phyloP scores from a whole-genome alignment of 352 stramenopile genomes.

The Phytophthora lateralis region DNA sequence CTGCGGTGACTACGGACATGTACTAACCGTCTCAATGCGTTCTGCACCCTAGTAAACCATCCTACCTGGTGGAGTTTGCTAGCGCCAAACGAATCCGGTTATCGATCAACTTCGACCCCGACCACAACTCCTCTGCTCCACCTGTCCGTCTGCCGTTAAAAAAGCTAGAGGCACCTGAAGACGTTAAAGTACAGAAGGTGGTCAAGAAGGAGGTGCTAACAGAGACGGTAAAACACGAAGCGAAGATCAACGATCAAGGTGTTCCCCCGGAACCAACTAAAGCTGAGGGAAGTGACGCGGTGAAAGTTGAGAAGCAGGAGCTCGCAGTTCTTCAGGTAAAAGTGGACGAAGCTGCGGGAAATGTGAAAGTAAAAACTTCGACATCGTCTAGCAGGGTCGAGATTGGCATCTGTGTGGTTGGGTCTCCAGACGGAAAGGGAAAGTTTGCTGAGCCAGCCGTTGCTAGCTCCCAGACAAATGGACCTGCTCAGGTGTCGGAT shows the following conservation, averaged over 20 bases:
- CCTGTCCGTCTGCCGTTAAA: conserved; percentile 22
- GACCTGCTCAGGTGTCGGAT: conserved; percentile 2
- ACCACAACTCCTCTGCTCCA: conserved; percentile 28
- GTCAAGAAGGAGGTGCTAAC: conserved; percentile 9
- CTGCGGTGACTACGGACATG: conserved; percentile 1
- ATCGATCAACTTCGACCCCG: conserved; percentile 76
- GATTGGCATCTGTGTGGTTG: conserved; percentile 44
- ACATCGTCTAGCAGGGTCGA: conserved; percentile 46
- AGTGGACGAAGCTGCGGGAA: not conserved
- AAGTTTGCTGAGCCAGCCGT: not conserved
- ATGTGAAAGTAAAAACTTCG: conserved; percentile 26
- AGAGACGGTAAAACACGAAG: not conserved
- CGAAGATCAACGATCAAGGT: conserved; percentile 15
- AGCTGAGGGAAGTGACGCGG: conserved; percentile 5
- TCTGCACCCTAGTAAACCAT: conserved; percentile 34
- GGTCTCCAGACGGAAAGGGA: conserved; percentile 13
- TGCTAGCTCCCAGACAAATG: conserved; percentile 16
- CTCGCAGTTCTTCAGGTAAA: not conserved
- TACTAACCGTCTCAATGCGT: not conserved
- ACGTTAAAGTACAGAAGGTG: conserved; percentile 16
- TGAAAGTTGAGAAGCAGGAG: conserved; percentile 25
- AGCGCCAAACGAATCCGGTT: conserved; percentile 77
- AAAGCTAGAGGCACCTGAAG: conserved; percentile 12
- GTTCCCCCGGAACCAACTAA: conserved; percentile 15
- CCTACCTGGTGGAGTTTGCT: conserved; percentile 75